Evolutionary conservation across 139 green algal species (phyloP).

Genomic region (Chlamydomonas schloesseri): DNA sequence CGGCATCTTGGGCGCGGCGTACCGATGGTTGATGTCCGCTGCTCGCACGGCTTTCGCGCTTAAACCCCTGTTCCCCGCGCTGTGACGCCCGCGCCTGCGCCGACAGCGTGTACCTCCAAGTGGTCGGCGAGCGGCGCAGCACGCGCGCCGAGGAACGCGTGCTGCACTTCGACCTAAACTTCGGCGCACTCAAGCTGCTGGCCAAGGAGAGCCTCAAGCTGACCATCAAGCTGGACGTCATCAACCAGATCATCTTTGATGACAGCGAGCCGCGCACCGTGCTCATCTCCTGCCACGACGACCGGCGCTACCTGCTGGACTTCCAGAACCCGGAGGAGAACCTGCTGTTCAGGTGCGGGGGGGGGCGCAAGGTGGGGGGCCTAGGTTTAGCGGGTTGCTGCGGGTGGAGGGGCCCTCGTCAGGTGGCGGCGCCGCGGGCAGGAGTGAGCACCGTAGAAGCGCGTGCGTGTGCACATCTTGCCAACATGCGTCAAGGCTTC

Average conservation of each 20-base stretch:
- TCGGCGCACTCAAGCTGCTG: constrained; percentile 52
- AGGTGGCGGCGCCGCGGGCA: too few relatives aligned
- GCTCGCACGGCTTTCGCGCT: too few relatives aligned
- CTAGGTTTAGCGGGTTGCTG: neutral
- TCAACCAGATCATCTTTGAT: constrained; percentile 63
- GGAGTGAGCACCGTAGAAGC: too few relatives aligned
- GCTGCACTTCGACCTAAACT: constrained; percentile 61
- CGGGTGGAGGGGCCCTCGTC: neutral
- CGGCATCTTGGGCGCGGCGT: too few relatives aligned
- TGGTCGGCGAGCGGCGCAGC: constrained; percentile 58
- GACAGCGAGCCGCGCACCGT: constrained; percentile 57
- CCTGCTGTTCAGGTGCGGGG: constrained; percentile 54
- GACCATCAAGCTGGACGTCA: constrained; percentile 40
- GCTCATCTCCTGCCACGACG: constrained; percentile 55
- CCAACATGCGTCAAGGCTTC: too few relatives aligned
- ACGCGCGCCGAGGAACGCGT: constrained; percentile 57
- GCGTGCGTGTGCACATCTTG: too few relatives aligned
- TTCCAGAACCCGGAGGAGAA: constrained; percentile 64
- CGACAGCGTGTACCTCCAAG: constrained; percentile 60
- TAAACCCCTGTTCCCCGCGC: too few relatives aligned
- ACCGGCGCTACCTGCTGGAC: constrained; percentile 57
- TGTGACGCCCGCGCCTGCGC: too few relatives aligned
- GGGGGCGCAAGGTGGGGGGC: neutral
- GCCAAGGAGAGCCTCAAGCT: constrained; percentile 27
- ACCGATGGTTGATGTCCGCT: too few relatives aligned